Evolutionary conservation across 1,139 yeast species (phyloP).

Genomic region (Protomyces arabidopsidicola): DNA sequence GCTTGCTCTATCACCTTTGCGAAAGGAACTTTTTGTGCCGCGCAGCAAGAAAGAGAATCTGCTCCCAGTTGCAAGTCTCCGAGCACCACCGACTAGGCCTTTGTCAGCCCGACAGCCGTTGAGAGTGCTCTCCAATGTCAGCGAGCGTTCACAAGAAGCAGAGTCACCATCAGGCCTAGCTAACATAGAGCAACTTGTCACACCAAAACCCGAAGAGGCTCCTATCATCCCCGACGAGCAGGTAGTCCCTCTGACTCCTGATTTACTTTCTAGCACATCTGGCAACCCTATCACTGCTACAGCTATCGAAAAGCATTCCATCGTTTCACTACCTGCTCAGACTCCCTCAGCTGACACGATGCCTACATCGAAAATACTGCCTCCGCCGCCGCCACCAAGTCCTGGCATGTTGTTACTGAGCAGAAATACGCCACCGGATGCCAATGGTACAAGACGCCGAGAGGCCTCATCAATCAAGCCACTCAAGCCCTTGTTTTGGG

Average conservation of each 20-base stretch:
- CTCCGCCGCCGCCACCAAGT: not conserved
- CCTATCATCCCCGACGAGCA: not conserved
- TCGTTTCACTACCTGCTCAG: not conserved
- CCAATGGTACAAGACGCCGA: not conserved
- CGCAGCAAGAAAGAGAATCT: not conserved
- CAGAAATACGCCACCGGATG: not conserved
- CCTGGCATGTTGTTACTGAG: not conserved
- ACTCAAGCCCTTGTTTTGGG: conserved; percentile 25
- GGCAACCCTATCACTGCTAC: not conserved
- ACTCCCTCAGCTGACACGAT: too few relatives aligned
- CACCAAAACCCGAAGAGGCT: not conserved
- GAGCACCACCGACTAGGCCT: not conserved
- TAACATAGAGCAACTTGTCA: not conserved
- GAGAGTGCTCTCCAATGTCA: not conserved
- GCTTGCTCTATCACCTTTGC: not conserved
- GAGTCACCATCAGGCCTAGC: not conserved
- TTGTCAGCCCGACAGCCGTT: not conserved
- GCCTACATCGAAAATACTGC: too few relatives aligned
- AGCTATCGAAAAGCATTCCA: not conserved
- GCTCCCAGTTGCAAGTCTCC: not conserved
- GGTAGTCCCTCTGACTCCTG: not conserved
- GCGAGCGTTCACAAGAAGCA: not conserved
- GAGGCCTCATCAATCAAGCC: not conserved
- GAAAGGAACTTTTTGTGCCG: not conserved
- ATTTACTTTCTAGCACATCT: not conserved